A percentile compares a stretch with the other conserved stretches of the same genome.
phyloP scores from a whole-genome alignment of 495 filamentous ascomycete genomes.

The Platismatia glauca region DNA sequence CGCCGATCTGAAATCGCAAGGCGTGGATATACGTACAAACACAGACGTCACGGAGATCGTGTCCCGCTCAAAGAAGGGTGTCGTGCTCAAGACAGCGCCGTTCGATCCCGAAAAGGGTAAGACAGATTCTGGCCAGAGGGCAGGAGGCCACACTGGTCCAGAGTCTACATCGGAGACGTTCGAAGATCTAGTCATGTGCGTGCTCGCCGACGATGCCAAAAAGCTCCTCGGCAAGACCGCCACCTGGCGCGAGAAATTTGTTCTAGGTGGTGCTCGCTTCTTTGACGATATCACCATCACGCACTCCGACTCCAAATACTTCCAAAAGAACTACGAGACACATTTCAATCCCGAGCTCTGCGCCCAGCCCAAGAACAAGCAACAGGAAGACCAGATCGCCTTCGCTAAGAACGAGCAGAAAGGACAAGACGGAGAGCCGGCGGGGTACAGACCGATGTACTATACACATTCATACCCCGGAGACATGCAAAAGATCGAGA shows the following conservation, averaged over 20 bases:
- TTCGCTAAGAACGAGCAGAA: slow-evolving; percentile 31
- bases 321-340: slow-evolving; percentile 67
- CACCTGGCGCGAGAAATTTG: slow-evolving; percentile 53
- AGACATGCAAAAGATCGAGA: slow-evolving; percentile 64
- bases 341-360: slow-evolving; percentile 44
- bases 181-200: slow-evolving; percentile 67
- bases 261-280: slow-evolving; percentile 68
- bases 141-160: slow-evolving; percentile 27
- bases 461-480: slow-evolving; percentile 59
- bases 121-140: slow-evolving; percentile 25
- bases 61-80: slow-evolving; percentile 47
- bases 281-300: slow-evolving; percentile 80
- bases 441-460: slow-evolving; percentile 71
- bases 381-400: slow-evolving; percentile 41
- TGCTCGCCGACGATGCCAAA: slow-evolving; percentile 66
- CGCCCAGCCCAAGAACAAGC: slow-evolving; percentile 38
- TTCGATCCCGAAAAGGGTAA: slow-evolving; percentile 29
- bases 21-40: slow-evolving; percentile 55
- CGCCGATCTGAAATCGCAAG: slow-evolving; percentile 48
- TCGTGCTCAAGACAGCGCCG: slow-evolving; percentile 40
- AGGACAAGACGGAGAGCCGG: slow-evolving; percentile 24
- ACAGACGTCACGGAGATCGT: slow-evolving; percentile 53
- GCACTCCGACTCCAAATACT: slow-evolving; percentile 67
- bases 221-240: slow-evolving; percentile 54
- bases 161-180: slow-evolving; percentile 41